These are phyloP conservation scores for Tuber borchii DNA, from an alignment of 495 filamentous ascomycete species.

Conservation along the genomic window DNA sequence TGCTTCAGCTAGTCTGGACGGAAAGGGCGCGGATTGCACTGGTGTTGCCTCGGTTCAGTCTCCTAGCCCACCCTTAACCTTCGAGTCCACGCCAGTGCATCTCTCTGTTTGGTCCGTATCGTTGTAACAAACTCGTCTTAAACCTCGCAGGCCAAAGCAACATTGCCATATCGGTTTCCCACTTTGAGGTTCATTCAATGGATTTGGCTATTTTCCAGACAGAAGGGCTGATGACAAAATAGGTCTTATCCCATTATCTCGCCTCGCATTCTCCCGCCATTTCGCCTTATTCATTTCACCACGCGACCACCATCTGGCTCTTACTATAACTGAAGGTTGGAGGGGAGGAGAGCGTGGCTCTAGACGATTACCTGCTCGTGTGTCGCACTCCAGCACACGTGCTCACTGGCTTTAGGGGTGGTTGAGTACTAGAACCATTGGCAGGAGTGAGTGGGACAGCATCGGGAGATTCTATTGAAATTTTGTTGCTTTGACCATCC, in stretches of 20 bases:
- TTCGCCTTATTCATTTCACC: not conserved
- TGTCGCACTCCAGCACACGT: not conserved
- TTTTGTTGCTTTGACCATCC: not conserved
- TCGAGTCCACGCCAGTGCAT: not conserved
- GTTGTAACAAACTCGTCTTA: not conserved
- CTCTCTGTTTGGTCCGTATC: not conserved
- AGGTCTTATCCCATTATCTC: not conserved
- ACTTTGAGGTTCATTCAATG: not conserved
- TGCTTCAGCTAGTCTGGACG: not conserved
- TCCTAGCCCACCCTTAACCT: not conserved
- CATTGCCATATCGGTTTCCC: not conserved
- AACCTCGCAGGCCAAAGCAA: not conserved
- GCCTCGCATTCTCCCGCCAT: not conserved
- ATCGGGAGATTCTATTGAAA: not conserved
- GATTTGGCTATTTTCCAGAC: not conserved
- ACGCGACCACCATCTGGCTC: not conserved
- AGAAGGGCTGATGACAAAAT: not conserved
- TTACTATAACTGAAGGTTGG: not conserved
- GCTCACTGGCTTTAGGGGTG: not conserved
- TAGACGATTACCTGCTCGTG: not conserved
- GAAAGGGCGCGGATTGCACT: constrained; percentile 10
- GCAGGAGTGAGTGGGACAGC: not conserved
- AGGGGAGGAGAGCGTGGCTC: not conserved
- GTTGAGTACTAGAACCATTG: not conserved
- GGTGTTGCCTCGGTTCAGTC: not conserved